phyloP scores from a whole-genome alignment of 768 basidiomycete species.

The Hirschioporus abietinus region DNA sequence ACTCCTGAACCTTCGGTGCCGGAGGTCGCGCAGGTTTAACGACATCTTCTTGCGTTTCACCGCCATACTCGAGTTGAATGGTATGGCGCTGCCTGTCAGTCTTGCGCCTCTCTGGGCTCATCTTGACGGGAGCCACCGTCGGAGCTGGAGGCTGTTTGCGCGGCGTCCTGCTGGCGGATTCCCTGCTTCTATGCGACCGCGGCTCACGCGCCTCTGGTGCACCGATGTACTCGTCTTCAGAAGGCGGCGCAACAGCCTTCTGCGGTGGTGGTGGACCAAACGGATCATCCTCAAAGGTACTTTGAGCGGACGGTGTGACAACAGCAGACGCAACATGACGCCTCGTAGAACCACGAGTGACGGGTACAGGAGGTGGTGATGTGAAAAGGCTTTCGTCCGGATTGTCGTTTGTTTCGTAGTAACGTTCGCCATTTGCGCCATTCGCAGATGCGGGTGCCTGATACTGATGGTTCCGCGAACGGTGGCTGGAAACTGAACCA shows the following conservation, averaged over 20 bases:
- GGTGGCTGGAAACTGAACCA: constrained; percentile 23
- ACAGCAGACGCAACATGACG: constrained; percentile 40
- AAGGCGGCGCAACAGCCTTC: constrained; percentile 13
- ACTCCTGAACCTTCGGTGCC: constrained; percentile 13
- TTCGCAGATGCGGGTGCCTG: constrained; percentile 16
- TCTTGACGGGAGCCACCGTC: constrained; percentile 29
- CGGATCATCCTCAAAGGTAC: constrained; percentile 60
- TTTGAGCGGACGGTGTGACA: constrained; percentile 36
- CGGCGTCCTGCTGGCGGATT: constrained; percentile 16
- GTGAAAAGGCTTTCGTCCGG: constrained; percentile 48
- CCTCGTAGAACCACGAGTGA: constrained; percentile 26
- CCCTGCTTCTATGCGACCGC: constrained; percentile 13
- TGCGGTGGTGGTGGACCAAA: constrained; percentile 48
- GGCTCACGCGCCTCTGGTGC: constrained; percentile 10
- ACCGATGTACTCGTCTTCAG: constrained; percentile 9
- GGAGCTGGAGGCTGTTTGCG: constrained; percentile 15
- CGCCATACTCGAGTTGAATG: constrained; percentile 94
- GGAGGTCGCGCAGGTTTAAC: constrained; percentile 10
- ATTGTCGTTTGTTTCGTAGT: constrained; percentile 60
- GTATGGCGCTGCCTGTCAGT: constrained; percentile 75
- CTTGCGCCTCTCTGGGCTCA: constrained; percentile 42
- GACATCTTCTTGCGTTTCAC: constrained; percentile 33
- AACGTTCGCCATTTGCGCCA: constrained; percentile 56
- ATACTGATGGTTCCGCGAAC: constrained; percentile 20
- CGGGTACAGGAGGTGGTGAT: constrained; percentile 27